Base-by-base conservation (phyloP, 2,329 filamentous ascomycete species). In the Sarocladium oryzae region DNA sequence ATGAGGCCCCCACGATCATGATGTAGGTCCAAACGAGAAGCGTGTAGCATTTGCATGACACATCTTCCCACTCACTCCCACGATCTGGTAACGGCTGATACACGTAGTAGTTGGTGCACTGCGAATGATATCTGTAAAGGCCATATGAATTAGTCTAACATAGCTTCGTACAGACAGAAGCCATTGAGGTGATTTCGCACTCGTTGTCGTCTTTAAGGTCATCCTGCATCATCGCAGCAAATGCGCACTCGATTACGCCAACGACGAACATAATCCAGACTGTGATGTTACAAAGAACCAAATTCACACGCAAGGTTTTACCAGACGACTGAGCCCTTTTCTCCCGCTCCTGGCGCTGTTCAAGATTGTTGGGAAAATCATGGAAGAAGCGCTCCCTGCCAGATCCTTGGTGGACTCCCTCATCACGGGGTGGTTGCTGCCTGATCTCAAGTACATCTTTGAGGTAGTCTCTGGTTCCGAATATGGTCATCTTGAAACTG, bases 181-280 rank as follows among this genome's bases (percentile, higher is more conserved):
- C n/a, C n/a, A n/a, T n/a, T n/a, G 11, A 10, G 11, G 35, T 18
- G n/a, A 10, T 6, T 11, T 9, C 41, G 13, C 20, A 46, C 41
- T 32, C 26, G 24, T 46, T 24, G n/a, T 30, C 35, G 35, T 37
- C 35, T 37, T 46, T 46, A 24, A 46, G 7, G 21, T 46, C 41
- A 24, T 46, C 41, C 32, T 46, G 41, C 41, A 46, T 46, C 41
- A 46, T 28, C 11, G 41, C n/a, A 10, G 41, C 41, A 16, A 46
- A 46, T 16, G 41, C 41, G 15, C 23, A 32, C 16, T 46, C 41
- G 41, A 46, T 23, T 8, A 16, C 23, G 18, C 23, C 41, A 16
- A 28, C 7, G 41, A 30, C 41, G 41, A 46, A 46, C 41, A 46
- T 46, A 15, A 32, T 30, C 21, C 24, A 46, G 23, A 46, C 24